Conservation (phyloP, 2,329 filamentous ascomycete genomes). For the Ampelomyces quisqualis region DNA sequence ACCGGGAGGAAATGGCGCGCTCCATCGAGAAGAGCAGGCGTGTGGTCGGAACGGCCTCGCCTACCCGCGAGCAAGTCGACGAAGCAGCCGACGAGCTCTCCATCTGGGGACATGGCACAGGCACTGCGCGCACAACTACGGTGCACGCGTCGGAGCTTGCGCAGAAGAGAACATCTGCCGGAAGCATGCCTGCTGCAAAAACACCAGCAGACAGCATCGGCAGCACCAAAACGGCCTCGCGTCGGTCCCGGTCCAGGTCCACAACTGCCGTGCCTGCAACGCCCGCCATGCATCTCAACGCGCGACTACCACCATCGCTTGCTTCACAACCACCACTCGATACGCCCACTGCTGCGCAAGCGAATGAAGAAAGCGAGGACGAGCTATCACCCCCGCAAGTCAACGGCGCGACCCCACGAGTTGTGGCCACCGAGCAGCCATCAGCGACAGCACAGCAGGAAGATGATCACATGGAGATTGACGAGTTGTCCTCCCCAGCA, state of each 20-base stretch:
- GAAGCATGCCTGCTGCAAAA: constrained; percentile 7
- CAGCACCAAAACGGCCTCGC: constrained; percentile 14
- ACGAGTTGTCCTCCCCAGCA: constrained; percentile 18
- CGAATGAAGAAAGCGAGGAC: constrained; percentile 30
- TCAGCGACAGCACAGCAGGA: constrained; percentile 4
- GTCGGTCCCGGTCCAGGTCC: constrained; percentile 24
- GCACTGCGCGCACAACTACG: constrained; percentile 15
- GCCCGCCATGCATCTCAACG: constrained; percentile 20
- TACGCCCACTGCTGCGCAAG: constrained; percentile 15
- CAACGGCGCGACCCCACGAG: constrained; percentile 12
- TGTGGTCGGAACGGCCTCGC: constrained; percentile 25
- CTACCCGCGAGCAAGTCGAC: constrained; percentile 27
- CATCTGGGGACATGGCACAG: constrained; percentile 20
- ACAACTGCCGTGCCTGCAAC: constrained; percentile 27
- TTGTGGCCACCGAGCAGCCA: constrained; percentile 8
- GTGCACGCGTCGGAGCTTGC: constrained; percentile 12
- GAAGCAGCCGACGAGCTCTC: constrained; percentile 34
- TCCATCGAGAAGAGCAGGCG: constrained; percentile 34
- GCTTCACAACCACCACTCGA: constrained; percentile 12
- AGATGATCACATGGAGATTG: constrained; percentile 18
- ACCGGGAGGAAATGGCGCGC: constrained; percentile 23
- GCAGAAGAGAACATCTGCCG: constrained; percentile 8
- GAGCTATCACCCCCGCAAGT: constrained; percentile 28
- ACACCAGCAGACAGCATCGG: constrained; percentile 8
- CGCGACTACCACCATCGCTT: constrained; percentile 13